A percentile compares a stretch with the other conserved stretches of the same genome.
These are phyloP conservation scores for Arabidopsis lyrata DNA, from an alignment of 441 rosid species.

Conservation along the genomic window DNA sequence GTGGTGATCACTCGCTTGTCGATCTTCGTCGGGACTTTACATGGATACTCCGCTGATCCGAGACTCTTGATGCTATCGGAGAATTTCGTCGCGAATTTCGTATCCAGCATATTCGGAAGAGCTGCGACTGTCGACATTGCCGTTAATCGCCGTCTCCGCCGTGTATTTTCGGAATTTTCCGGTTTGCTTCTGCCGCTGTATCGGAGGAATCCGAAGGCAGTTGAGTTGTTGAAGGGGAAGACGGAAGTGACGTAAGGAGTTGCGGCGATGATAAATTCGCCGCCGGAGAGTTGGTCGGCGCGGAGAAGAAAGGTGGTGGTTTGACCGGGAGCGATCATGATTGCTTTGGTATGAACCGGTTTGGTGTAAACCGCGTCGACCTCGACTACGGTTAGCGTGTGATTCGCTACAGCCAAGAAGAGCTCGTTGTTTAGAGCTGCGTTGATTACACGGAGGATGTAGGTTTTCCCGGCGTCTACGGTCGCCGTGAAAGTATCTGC, in stretches of 20 bases:
- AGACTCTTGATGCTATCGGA: constrained; percentile 51
- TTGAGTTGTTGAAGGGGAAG: constrained; percentile 63
- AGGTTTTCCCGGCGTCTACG: constrained; percentile 62
- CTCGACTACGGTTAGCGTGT: constrained; percentile 59
- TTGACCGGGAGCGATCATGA: constrained; percentile 68
- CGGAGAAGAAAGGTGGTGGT: constrained; percentile 63
- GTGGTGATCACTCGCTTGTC: constrained; percentile 55
- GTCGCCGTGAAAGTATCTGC: constrained; percentile 57
- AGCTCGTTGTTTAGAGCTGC: constrained; percentile 64
- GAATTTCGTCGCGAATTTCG: constrained; percentile 53
- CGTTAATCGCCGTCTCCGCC: constrained; percentile 34
- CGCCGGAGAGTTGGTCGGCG: constrained; percentile 46
- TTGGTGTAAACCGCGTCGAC: constrained; percentile 66
- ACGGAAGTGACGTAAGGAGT: constrained; percentile 58
- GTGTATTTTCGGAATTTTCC: not conserved
- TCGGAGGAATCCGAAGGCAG: constrained; percentile 54
- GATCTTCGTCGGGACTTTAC: constrained; percentile 56
- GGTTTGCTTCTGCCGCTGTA: constrained; percentile 44
- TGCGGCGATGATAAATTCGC: constrained; percentile 55
- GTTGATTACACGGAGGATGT: constrained; percentile 62
- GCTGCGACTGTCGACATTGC: constrained; percentile 14
- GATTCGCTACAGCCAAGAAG: constrained; percentile 62
- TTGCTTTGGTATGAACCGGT: constrained; percentile 54
- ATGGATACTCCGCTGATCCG: constrained; percentile 55
- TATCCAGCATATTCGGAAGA: constrained; percentile 56